Evolutionary conservation across 2,329 filamentous ascomycete species (phyloP).

Genomic region (Ophiostoma populinum): DNA sequence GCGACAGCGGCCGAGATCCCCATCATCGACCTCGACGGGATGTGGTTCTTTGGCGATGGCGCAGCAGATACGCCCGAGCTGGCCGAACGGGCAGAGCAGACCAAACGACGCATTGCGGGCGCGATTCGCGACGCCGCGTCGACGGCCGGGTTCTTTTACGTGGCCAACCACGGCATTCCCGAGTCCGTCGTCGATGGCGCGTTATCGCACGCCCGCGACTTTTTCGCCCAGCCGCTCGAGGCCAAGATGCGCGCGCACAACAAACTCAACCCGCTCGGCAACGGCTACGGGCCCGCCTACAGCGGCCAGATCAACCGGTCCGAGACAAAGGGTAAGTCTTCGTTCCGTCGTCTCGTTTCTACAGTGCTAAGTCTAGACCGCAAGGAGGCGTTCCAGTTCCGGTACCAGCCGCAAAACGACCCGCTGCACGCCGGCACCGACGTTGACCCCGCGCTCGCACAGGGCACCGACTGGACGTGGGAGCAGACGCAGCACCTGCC

Average conservation of each 20-base stretch:
- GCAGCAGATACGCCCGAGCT: slow-evolving; percentile 9
- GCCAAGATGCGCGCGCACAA: slow-evolving; percentile 12
- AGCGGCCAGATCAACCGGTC: slow-evolving; percentile 12
- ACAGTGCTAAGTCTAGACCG: slow-evolving; percentile 8
- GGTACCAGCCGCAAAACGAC: slow-evolving; percentile 12
- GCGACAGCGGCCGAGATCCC: slow-evolving; percentile 29
- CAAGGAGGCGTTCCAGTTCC: slow-evolving; percentile 14
- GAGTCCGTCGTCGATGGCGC: slow-evolving; percentile 7
- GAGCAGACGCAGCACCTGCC: slow-evolving; percentile 12
- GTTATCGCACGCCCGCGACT: slow-evolving; percentile 6
- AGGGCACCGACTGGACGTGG: slow-evolving; percentile 13
- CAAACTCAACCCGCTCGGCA: slow-evolving; percentile 7
- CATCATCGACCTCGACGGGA: slow-evolving; percentile 29
- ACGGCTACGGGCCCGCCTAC: slow-evolving; percentile 11
- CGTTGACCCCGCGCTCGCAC: not conserved
- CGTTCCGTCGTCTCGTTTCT: too few species aligned
- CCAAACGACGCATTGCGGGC: slow-evolving; percentile 18
- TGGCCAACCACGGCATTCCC: slow-evolving; percentile 14
- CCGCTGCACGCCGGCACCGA: slow-evolving; percentile 6
- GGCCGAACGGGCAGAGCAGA: not conserved
- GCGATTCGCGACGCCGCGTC: slow-evolving; percentile 18
- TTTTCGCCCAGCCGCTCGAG: slow-evolving; percentile 12
- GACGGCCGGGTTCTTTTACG: slow-evolving; percentile 13
- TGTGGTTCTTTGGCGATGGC: slow-evolving; percentile 17
- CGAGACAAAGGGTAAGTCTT: slow-evolving; percentile 8